phyloP scores from a whole-genome alignment of 371 early-diverging fungal species.

The Haplosporangium sp. region DNA sequence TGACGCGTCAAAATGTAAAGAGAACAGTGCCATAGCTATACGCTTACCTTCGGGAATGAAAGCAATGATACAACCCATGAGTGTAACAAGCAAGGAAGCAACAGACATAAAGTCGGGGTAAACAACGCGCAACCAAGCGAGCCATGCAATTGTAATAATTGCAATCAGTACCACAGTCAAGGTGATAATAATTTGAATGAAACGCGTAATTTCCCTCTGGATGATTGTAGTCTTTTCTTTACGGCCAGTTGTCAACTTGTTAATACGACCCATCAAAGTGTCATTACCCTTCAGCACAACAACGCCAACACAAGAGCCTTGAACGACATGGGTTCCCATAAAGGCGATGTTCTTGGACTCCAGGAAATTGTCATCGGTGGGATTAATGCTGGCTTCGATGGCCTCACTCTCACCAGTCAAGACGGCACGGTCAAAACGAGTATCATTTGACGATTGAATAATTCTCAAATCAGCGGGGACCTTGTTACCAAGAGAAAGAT shows the following conservation, averaged over 20 bases:
- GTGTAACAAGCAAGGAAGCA: slow-evolving; percentile 73
- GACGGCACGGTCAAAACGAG: slow-evolving; percentile 76
- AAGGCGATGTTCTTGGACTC: slow-evolving; percentile 78
- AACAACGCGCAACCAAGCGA: slow-evolving; percentile 58
- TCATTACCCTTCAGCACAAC: slow-evolving; percentile 71
- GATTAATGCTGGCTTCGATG: slow-evolving; percentile 63
- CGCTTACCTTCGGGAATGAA: slow-evolving; percentile 72
- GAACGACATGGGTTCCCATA: slow-evolving; percentile 72
- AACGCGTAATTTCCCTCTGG: slow-evolving; percentile 76
- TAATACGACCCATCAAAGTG: slow-evolving; percentile 82
- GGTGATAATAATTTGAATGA: slow-evolving; percentile 73
- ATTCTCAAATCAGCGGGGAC: slow-evolving; percentile 80
- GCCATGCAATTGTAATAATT: slow-evolving; percentile 66
- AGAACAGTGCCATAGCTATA: background rate
- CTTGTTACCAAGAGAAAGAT: slow-evolving; percentile 71
- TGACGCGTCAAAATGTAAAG: background rate
- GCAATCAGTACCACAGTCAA: slow-evolving; percentile 66
- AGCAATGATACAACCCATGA: slow-evolving; percentile 78
- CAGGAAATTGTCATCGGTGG: slow-evolving; percentile 69
- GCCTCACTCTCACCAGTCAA: slow-evolving; percentile 80
- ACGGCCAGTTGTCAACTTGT: slow-evolving; percentile 62
- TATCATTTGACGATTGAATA: slow-evolving; percentile 64
- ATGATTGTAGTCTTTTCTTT: slow-evolving; percentile 65
- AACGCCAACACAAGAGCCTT: slow-evolving; percentile 72
- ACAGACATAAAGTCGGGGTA: slow-evolving; percentile 67